Percentiles rank a stretch among this genome's conserved stretches.
phyloP scores from a whole-genome alignment of 164 flowering plant species.

The Nymphaea colorata region DNA sequence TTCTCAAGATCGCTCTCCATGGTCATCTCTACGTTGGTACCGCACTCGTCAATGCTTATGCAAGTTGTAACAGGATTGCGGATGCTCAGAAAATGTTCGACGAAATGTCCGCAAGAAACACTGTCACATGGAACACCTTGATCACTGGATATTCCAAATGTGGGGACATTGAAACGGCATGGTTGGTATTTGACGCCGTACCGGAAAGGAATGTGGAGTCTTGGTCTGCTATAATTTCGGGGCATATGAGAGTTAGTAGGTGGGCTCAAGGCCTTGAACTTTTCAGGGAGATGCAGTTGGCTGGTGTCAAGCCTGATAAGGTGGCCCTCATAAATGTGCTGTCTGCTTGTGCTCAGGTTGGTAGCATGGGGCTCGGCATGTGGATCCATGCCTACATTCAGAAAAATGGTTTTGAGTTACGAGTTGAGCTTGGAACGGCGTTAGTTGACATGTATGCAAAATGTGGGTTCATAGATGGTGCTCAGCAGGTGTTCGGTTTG shows the following conservation, averaged over 20 bases:
- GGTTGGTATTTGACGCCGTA: slow-evolving; percentile 8
- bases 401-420: slow-evolving; percentile 2
- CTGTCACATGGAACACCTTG: slow-evolving; percentile 14
- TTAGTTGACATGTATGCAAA: slow-evolving; percentile 17
- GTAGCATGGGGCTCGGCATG: slow-evolving; percentile 12
- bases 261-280: slow-evolving; percentile 9
- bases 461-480: slow-evolving; percentile 13
- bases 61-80: slow-evolving; percentile 20
- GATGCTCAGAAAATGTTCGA: slow-evolving; percentile 11
- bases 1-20: not conserved
- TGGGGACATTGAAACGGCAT: slow-evolving; percentile 7
- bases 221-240: slow-evolving; percentile 11
- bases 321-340: slow-evolving; percentile 11
- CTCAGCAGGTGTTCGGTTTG: slow-evolving; percentile 10
- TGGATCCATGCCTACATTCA: slow-evolving; percentile 11
- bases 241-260: slow-evolving; percentile 4
- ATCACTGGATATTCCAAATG: slow-evolving; percentile 12
- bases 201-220: slow-evolving; percentile 7
- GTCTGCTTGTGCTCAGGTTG: slow-evolving; percentile 16
- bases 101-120: slow-evolving; percentile 4
- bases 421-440: slow-evolving; percentile 13
- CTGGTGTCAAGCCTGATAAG: slow-evolving; percentile 12
- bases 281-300: slow-evolving; percentile 10
- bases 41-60: slow-evolving; percentile 61
- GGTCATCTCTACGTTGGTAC: slow-evolving; percentile 14